Evolutionary conservation across 495 filamentous ascomycete genomes (phyloP), one percentile per base, ranked within the genome.

Genomic region (Penicillium fimorum): DNA sequence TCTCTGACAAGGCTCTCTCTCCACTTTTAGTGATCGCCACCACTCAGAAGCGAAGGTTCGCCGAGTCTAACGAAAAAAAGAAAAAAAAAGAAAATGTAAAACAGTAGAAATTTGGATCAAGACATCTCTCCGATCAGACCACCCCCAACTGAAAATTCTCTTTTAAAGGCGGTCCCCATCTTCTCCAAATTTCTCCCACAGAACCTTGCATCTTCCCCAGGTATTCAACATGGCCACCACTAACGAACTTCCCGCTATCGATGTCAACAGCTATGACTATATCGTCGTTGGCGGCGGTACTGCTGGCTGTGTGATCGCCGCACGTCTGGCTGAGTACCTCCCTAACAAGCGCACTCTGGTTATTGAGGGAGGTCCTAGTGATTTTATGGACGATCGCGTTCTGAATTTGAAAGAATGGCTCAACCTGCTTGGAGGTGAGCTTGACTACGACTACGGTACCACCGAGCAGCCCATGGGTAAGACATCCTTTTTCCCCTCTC

Each of bases 281-380:
- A 77, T 96, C 55, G 87, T 96, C 63, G 83, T 95, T 13, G 91
- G 89, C 56, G 91, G 90, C 47, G 91, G 91, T 63, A 95, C 91
- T 30, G 91, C 91, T 7, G 91, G 91, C 53, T 89, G 91, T 70
- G 89, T 92, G 40, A 86, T 96, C 66, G 91, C 89, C 45, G 81
- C 84, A 22, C 81, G 86, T 20, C 75, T 89, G 74, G 83, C 80
- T 2, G 75, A 86, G 61, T 88, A 88, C 61, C 68, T 88, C 37
- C 85, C 86, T 24, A 76, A 87, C 67, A 86, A 85, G 69, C 79
- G 73, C 13, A 78, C 85, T 50, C 75, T 89, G 30, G 69, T 88
- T 56, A 82, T 89, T 56, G 86, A 89, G 64, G 86, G 81, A 52
- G 86, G 79, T 44, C 79, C 79, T 20, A 83, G 78, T 58, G 80